Percentiles rank a stretch among this genome's conserved stretches.
Evolutionary conservation across 208 protist genomes (phyloP).

Genomic region (Crithidia fasciculata): DNA sequence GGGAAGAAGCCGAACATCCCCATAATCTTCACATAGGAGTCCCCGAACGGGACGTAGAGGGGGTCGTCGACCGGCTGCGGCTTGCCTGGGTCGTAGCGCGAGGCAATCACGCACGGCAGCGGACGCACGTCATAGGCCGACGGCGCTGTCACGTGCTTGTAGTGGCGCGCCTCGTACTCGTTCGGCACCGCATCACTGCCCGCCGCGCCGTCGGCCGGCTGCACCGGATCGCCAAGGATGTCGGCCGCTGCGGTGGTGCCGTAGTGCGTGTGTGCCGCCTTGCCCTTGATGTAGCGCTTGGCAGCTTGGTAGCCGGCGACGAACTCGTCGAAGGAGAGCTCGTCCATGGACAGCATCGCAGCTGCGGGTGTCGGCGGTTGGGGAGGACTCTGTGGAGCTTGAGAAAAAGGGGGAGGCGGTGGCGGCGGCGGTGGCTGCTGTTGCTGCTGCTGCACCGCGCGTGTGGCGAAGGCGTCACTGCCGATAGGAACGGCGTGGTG

Average conservation of each 20-base stretch:
- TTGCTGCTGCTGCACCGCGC: background rate
- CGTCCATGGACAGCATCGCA: conserved; percentile 23
- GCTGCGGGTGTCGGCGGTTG: background rate
- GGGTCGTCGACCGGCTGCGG: conserved; percentile 48
- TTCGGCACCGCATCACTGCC: background rate
- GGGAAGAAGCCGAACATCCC: conserved; percentile 86
- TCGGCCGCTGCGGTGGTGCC: conserved; percentile 11
- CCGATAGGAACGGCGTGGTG: background rate
- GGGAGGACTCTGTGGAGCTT: too few relatives aligned
- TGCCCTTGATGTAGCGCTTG: conserved; percentile 56
- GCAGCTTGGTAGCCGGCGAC: conserved; percentile 60
- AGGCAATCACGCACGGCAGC: conserved; percentile 77
- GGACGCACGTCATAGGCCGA: conserved; percentile 70
- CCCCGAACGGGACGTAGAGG: conserved; percentile 61
- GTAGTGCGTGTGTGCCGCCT: conserved; percentile 45
- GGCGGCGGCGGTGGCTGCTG: background rate
- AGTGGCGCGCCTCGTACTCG: conserved; percentile 17
- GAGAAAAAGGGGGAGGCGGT: background rate
- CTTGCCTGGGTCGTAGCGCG: conserved; percentile 55
- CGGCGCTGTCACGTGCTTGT: conserved; percentile 60
- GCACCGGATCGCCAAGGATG: background rate
- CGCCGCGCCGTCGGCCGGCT: background rate
- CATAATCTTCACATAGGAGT: conserved; percentile 69
- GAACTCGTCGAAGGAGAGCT: conserved; percentile 46
- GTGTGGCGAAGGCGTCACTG: conserved; percentile 5